phyloP scores from a whole-genome alignment of 176 grass and related monocot genomes.

The Neostapfia colusana region DNA sequence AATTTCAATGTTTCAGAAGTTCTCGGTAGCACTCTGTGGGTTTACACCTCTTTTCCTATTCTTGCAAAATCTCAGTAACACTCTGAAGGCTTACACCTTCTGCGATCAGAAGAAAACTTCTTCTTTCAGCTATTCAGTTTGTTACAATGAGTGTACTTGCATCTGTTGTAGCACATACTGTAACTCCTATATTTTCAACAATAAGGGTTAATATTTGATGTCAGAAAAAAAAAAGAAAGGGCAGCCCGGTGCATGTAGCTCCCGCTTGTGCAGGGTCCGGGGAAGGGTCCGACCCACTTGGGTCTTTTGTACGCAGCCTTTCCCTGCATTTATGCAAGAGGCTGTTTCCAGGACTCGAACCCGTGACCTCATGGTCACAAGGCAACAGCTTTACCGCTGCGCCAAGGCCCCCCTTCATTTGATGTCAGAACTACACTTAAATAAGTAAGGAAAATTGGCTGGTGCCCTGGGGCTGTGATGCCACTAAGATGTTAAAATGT shows the following conservation, averaged over 20 bases:
- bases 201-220: background rate
- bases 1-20: background rate
- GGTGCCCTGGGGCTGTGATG: background rate
- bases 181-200: background rate
- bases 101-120: background rate
- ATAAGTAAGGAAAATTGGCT: background rate
- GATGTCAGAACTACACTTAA: background rate
- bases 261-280: too few species aligned
- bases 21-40: background rate
- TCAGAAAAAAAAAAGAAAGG: too few species aligned
- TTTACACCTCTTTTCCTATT: background rate
- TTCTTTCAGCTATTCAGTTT: slow-evolving; percentile 16
- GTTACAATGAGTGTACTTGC: slow-evolving; percentile 1
- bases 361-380: too few species aligned
- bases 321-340: too few species aligned
- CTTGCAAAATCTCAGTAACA: background rate
- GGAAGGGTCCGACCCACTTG: too few species aligned
- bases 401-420: too few species aligned
- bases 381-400: too few species aligned
- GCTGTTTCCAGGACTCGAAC: too few species aligned
- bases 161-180: background rate
- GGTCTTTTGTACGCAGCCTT: too few species aligned
- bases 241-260: too few species aligned
- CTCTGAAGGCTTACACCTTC: background rate
- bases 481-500: background rate